Base-by-base conservation (phyloP, 768 basidiomycete genomes). In the Lactifluus rugatus region DNA sequence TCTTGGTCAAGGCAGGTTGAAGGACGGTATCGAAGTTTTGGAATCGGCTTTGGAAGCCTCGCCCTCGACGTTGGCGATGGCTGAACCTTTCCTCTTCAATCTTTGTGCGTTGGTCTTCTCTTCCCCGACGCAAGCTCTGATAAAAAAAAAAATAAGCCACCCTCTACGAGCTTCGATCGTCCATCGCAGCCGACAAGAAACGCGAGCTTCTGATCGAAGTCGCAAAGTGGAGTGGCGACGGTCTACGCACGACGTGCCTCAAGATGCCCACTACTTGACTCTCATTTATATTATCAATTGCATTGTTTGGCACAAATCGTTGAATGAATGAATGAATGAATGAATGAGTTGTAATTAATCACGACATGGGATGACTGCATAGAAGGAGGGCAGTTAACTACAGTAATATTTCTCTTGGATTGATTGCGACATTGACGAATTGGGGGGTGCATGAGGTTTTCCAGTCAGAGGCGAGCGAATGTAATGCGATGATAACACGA, bases 201-300 rank as follows among this genome's bases (percentile, higher is more conserved):
- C 81, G 82, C 44, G 80, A 81, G 23, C 73, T 92, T 32, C 73
- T 92, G 28, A 63, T 88, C 14, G 83, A 89, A 60, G 87, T 89
- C 0, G 84, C 88, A 14, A 86, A 86, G 67, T 91, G 88, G 88
- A 87, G 87, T 60, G 89, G 89, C 3, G 89, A 93, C 69, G 90
- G 89, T 0, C 69, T 92, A 65, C 83, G 78, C 63, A 82, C 84
- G 19, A 79, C 81, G 36, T 89, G 87, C 67, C 72, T 92, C 65
- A 92, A 92, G 71, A 81, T 91, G 81, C 84, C 87, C 31, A 46
- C 86, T 11, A 47, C 8, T 31, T 60, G 36, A 11, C 5, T n/a
- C n/a, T n/a, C n/a, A n/a, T n/a, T n/a, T n/a, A n/a, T n/a, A 39
- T 39, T 3, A 39, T 39, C 10, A 10, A 42, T 42, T 42, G 6